Evolutionary conservation across 352 stramenopile genomes (phyloP), one percentile per base, ranked within the genome.

Genomic region (Plasmopara halstedii): DNA sequence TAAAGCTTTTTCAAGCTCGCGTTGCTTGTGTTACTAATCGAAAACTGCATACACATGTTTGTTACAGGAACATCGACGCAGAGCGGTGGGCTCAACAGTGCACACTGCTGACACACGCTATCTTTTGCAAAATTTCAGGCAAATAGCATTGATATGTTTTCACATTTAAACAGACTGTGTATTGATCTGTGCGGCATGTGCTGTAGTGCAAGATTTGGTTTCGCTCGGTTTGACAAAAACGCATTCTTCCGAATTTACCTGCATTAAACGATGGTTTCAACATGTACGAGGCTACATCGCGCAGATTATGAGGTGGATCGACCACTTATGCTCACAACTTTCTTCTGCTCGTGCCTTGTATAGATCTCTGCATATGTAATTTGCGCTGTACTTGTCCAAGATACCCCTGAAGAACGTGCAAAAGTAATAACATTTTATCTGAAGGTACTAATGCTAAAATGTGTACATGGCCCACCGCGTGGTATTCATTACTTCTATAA

Each of bases 41-140:
- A 29, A 5, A 10, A 11, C 25, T 6, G 25, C 11, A 11, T 29
- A 11, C 6, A 4, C 37, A 25, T 17, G 9, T 39, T 33, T 40
- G 14, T 10, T 35, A 20, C 43, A 88, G 76, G 1, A 68, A 73
- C 44, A 58, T 82, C 7, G 64, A 85, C 22, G 58, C 83, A 33
- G 64, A 70, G 8, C 61, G 72, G 15, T 94, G 72, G 68, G 74
- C 76, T 0, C 54, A 81, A 38, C 79, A 92, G 10, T 89, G 78
- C 53, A 94, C 83, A 3, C 50, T 94, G 14, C 36, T 92, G 19
- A 85, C 78, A 0, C 83, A 94, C 53, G 73, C 78, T 6, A 44
- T 94, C 1, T 94, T 94, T 48, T 78, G 68, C 42, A 75, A 61
- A 29, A 91, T 94, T 42, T 78, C 83, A 60, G 66, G 81, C 86